Base-by-base conservation (phyloP, 1,139 yeast genomes). In the Yamadazyma jaroonii region DNA sequence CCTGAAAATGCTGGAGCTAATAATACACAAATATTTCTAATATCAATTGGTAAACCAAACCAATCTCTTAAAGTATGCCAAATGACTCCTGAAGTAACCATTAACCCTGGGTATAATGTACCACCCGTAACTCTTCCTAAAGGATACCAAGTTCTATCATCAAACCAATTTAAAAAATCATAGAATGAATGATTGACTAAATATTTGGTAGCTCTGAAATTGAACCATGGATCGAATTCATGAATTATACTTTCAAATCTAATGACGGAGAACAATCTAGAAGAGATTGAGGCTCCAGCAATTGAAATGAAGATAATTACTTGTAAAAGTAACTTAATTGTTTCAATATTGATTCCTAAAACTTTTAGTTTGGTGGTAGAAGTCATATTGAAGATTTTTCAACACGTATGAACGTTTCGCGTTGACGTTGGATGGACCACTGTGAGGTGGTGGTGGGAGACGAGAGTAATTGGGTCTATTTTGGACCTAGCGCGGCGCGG, bases 211-310 rank as follows among this genome's bases (percentile, higher is more conserved):
- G 98, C 98, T 51, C 98, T 72, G 68, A 79, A 92, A 62, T 92
- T 92, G 74, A 94, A 94, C 98, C 98, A 92, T 26, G 98, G 97
- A 64, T 94, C 98, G 58, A 92, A 92, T 64, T 94, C 99, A 67
- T 94, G 99, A 62, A 94, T 94, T 56, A 94, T 94, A 43, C 94
- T 81, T 66, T 94, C 99, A 58, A 89, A 94, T 49, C 95, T 72
- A 42, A 86, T 81, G 40, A 84, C 92, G 4, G 92, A 75, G 47
- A 77, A 78, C 58, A 92, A 72, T 56, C 99, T 79, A 41, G 96
- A 84, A 34, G 95, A 81, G 41, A 92, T 75, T 29, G 97, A 96
- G 3, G 97, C 97, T 17, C 87, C 90, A 28, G 90, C 87, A 49
- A 87, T 79, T 34, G 84, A 72, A 41, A 82, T 66, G 55, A 87